phyloP scores from a whole-genome alignment of 495 filamentous ascomycete species.

The Tirmania nivea region DNA sequence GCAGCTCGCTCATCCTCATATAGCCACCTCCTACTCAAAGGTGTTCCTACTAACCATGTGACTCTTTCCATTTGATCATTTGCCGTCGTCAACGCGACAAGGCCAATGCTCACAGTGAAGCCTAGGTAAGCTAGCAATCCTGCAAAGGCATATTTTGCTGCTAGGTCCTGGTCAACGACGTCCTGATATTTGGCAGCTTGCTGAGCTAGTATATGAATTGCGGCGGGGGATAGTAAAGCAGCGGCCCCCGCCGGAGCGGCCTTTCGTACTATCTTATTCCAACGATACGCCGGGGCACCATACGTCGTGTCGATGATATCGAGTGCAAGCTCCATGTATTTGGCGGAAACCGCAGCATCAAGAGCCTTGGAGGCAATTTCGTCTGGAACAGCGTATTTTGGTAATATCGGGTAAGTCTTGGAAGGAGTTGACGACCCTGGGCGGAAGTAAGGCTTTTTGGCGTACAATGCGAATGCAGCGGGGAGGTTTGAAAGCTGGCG shows the following conservation, averaged over 20 bases:
- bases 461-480: slow-evolving; percentile 59
- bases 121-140: slow-evolving; percentile 64
- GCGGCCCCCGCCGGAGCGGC: slow-evolving; percentile 16
- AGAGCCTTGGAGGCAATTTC: slow-evolving; percentile 47
- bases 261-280: slow-evolving; percentile 35
- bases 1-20: slow-evolving; percentile 84
- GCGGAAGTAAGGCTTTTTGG: slow-evolving; percentile 51
- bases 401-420: slow-evolving; percentile 40
- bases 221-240: slow-evolving; percentile 38
- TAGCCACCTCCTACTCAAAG: slow-evolving; percentile 67
- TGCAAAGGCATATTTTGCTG: slow-evolving; percentile 56
- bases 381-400: slow-evolving; percentile 47
- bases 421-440: slow-evolving; percentile 34
- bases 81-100: slow-evolving; percentile 60
- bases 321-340: slow-evolving; percentile 52
- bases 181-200: slow-evolving; percentile 38
- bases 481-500: slow-evolving; percentile 51
- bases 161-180: slow-evolving; percentile 44
- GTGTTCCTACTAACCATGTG: slow-evolving; percentile 61
- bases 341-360: slow-evolving; percentile 49
- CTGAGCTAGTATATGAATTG: slow-evolving; percentile 44
- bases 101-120: slow-evolving; percentile 53
- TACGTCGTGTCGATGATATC: slow-evolving; percentile 64
- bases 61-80: slow-evolving; percentile 93
- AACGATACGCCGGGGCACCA: slow-evolving; percentile 45